Percentiles rank a stretch among this genome's conserved stretches.
phyloP scores from a whole-genome alignment of 192 early-diverging fungal genomes.

The Kappamyces sp. region DNA sequence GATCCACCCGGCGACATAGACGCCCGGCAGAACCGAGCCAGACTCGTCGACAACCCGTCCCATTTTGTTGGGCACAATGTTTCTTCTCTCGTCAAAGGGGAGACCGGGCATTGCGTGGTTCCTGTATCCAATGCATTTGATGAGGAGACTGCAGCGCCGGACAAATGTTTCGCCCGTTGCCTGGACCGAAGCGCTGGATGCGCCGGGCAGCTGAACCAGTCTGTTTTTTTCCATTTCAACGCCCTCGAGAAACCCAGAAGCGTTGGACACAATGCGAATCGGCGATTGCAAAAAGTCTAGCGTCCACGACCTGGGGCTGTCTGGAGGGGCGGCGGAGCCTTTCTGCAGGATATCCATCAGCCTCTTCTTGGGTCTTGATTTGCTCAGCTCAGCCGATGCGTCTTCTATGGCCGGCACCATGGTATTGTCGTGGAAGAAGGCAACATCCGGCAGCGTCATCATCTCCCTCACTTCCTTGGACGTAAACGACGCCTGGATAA shows the following conservation, averaged over 20 bases:
- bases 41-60: constrained; percentile 62
- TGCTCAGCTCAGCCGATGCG: constrained; percentile 16
- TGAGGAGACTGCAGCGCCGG: constrained; percentile 59
- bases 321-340: constrained; percentile 65
- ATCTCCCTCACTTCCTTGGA: constrained; percentile 95
- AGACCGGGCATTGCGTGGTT: constrained; percentile 61
- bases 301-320: constrained; percentile 51
- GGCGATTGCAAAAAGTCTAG: constrained; percentile 74
- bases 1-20: constrained; percentile 93
- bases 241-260: not conserved
- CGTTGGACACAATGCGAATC: constrained; percentile 36
- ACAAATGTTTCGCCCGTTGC: constrained; percentile 61
- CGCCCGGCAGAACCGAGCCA: constrained; percentile 36
- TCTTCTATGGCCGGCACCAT: constrained; percentile 53
- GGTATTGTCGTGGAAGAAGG: constrained; percentile 56
- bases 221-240: constrained; percentile 61
- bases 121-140: constrained; percentile 86
- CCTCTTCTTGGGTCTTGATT: constrained; percentile 16
- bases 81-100: constrained; percentile 67
- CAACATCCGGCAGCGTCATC: constrained; percentile 61
- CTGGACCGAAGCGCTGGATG: constrained; percentile 10
- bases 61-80: constrained; percentile 71
- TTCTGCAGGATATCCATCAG: constrained; percentile 32
- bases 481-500: constrained; percentile 88
- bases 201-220: constrained; percentile 46